Base-by-base conservation (phyloP, 2,329 filamentous ascomycete genomes). In the Periconia sp. region DNA sequence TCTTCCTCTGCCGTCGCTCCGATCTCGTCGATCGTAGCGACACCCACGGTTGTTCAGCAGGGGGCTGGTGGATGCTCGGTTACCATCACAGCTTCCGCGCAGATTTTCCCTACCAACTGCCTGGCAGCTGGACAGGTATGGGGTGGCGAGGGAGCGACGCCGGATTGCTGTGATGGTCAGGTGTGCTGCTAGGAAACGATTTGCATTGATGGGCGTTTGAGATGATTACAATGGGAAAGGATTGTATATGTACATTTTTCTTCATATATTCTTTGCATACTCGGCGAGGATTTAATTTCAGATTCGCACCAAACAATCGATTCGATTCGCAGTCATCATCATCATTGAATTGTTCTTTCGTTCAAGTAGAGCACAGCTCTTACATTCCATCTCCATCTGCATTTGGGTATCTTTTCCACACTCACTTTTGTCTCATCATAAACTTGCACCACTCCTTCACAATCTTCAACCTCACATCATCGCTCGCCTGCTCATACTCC, bases 371-470 rank as follows among this genome's bases (percentile, higher is more conserved):
- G 24, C n/a, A 8, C 24, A 25, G 24, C 24, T n/a, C n/a, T 25
- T 25, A 8, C 8, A 8, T 8, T 25, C 24, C 30, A 5, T 15
- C 5, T 32, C 15, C 16, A 10, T 15, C 13, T 19, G 7, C 10
- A 16, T 15, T 31, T 11, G 6, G 7, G 9, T 13, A 8, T 17
- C 19, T 17, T 23, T 11, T 15, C 28, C 16, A 7, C 8, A 9
- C 21, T 48, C 21, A 32, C 16, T 35, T 33, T 23, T 40, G 22
- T 25, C 39, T 46, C 61, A 61, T 61, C 32, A 51, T 48, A 8
- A 43, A 49, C 35, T 54, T 50, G 37, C 52, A 59, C 56, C 56
- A 64, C 19, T 41, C 38, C 12, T 50, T 48, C n/a, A 63, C 58
- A 32, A 59, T 31, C 8, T 57, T 46, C 35, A 52, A 29, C 25